phyloP scores from a whole-genome alignment of 148 eudicot genomes.

The Beta vulgaris region DNA sequence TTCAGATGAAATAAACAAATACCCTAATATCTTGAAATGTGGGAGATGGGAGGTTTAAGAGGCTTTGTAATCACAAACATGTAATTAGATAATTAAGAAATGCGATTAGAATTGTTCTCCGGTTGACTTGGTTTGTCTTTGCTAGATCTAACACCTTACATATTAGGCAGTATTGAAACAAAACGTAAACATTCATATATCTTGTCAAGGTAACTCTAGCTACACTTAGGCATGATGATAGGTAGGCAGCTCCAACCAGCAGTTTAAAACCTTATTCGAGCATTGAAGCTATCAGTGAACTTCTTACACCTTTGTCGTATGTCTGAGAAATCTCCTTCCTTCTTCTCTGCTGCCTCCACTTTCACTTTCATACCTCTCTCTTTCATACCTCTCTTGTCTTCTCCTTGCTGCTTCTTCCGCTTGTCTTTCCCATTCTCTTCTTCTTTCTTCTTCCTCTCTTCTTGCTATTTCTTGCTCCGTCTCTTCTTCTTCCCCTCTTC shows the following conservation, averaged over 20 bases:
- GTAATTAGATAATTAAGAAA: not conserved
- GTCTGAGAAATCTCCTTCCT: not conserved
- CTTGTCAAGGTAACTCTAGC: not conserved
- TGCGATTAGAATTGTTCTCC: not conserved
- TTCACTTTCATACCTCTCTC: not conserved
- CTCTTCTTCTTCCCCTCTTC: slow-evolving; percentile 6
- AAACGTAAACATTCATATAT: not conserved
- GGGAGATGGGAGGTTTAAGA: not conserved
- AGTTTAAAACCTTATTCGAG: not conserved
- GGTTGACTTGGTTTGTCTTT: not conserved
- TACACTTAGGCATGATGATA: not conserved
- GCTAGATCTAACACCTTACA: not conserved
- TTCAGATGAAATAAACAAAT: too few relatives aligned
- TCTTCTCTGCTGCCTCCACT: not conserved
- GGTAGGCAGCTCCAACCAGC: not conserved
- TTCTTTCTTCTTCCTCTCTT: slow-evolving; percentile 17
- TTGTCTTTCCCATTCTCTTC: slow-evolving; percentile 25
- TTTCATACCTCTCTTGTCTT: slow-evolving; percentile 7
- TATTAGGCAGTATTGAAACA: not conserved
- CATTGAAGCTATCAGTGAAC: slow-evolving; percentile 1
- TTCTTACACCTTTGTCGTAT: not conserved
- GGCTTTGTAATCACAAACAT: not conserved
- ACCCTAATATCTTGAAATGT: not conserved
- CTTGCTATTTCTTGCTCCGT: slow-evolving; percentile 1
- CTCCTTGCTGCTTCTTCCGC: slow-evolving; percentile 12